Evolutionary conservation across 2,329 filamentous ascomycete species (phyloP), one percentile per base, ranked within the genome.

Genomic region (Fusarium fujikuroi): DNA sequence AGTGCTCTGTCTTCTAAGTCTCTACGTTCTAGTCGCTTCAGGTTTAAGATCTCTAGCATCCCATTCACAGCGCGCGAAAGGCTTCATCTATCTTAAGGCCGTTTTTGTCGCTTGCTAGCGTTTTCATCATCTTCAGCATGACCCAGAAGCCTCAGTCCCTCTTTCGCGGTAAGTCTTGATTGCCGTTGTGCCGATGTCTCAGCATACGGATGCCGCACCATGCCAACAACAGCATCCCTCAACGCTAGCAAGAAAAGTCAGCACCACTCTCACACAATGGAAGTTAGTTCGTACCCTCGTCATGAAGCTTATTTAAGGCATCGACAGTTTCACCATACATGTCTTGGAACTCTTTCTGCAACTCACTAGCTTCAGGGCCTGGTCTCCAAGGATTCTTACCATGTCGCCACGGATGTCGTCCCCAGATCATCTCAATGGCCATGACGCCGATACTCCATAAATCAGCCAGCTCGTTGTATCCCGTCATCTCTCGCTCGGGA

Each of bases 181-280:
- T 37, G 0, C 0, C 19, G 6, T 0, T 53, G 50, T 25, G 14
- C 5, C 2, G 23, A 0, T 1, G 18, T 53, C 12, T 53, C 50
- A 39, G 50, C 50, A n/a, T 53, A 53, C 2, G 50, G 14, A 53
- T 53, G 23, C 19, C 50, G 23, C 6, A 53, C 50, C 50, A 53
- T 53, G 0, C 50, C 50, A 7, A 53, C 0, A 7, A n/a, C 1
- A 0, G 50, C 34, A 0, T 28, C 0, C 7, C 34, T 53, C 23
- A 53, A 53, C 15, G 50, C 50, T 53, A 53, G 23, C 23, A n/a
- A 28, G 0, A 36, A 53, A 2, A 3, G n/a, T 53, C 23, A 53
- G 32, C 14, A n/a, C 9, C 0, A 21, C 50, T 53, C 18, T 28
- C 0, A 4, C 14, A 12, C 0, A 16, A 37, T 3, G 4, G 0